phyloP scores from a whole-genome alignment of 768 basidiomycete genomes.

The Crassisporium funariophilum region DNA sequence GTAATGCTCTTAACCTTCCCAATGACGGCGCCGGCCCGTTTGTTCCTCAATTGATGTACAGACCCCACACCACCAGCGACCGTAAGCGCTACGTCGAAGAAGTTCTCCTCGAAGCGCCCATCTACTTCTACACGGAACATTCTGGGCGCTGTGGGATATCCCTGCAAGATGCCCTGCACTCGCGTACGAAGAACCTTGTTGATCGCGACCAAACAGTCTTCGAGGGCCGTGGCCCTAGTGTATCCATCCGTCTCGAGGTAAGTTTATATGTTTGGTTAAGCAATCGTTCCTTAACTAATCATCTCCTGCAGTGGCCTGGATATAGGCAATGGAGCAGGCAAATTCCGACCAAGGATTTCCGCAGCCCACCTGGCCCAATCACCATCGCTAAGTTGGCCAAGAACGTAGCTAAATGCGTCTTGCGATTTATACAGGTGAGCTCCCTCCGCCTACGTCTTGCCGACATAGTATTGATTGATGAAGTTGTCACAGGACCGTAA shows the following conservation, averaged over 20 bases:
- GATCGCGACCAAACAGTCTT: conserved; percentile 71
- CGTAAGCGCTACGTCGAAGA: conserved; percentile 77
- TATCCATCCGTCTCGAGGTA: conserved; percentile 79
- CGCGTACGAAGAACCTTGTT: conserved; percentile 54
- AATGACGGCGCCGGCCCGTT: conserved; percentile 46
- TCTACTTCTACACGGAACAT: conserved; percentile 59
- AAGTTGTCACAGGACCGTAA: conserved; percentile 25
- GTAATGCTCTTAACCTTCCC: conserved; percentile 40
- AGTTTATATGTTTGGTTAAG: conserved; percentile 17
- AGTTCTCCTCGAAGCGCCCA: conserved; percentile 60
- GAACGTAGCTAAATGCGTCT: conserved; percentile 76
- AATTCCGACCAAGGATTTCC: conserved; percentile 82
- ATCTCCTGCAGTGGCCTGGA: conserved; percentile 67
- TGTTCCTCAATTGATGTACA: conserved; percentile 72
- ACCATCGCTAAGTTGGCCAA: conserved; percentile 77
- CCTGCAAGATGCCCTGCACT: conserved; percentile 64
- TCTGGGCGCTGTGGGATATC: conserved; percentile 63
- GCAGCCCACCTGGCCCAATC: conserved; percentile 75
- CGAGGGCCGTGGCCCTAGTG: conserved; percentile 72
- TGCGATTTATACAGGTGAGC: conserved; percentile 56
- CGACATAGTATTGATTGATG: no score
- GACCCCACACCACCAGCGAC: conserved; percentile 77
- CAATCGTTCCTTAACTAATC: conserved; percentile 8
- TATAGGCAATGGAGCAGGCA: conserved; percentile 79
- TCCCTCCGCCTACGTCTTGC: not conserved